These are phyloP conservation scores for Lachnellula hyalina DNA, from an alignment of 2,329 filamentous ascomycete genomes.

Conservation along the genomic window DNA sequence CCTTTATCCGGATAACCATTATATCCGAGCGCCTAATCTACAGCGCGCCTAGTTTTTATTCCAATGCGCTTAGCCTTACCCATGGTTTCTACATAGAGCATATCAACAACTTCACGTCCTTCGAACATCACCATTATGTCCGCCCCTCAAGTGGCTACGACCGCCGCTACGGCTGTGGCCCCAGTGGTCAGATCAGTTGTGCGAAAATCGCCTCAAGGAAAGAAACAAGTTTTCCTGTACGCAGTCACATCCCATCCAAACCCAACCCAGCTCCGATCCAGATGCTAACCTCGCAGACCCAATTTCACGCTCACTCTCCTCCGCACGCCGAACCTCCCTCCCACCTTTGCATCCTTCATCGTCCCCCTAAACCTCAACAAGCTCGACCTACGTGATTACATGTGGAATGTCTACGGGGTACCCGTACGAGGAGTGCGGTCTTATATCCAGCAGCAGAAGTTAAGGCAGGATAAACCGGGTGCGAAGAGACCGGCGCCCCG, in stretches of 20 bases:
- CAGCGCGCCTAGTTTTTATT: slow-evolving; percentile 2
- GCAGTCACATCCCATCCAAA: slow-evolving; percentile 21
- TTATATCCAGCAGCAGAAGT: slow-evolving; percentile 66
- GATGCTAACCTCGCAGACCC: slow-evolving; percentile 51
- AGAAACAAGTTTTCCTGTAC: slow-evolving; percentile 53
- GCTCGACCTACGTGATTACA: slow-evolving; percentile 92
- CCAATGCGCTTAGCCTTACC: neutral
- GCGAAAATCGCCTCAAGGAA: slow-evolving; percentile 34
- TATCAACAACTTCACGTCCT: slow-evolving; percentile 1
- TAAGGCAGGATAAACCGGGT: slow-evolving; percentile 46
- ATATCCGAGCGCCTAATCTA: neutral
- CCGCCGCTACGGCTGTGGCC: too few relatives aligned
- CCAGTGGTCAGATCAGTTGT: neutral
- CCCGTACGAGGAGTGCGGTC: slow-evolving; percentile 69
- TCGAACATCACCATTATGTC: neutral
- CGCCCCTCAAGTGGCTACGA: too few relatives aligned
- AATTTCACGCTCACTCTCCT: slow-evolving; percentile 76
- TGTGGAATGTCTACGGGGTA: slow-evolving; percentile 79
- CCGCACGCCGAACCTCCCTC: slow-evolving; percentile 64
- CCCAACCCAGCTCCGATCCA: neutral
- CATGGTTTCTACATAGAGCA: neutral
- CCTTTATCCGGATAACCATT: too few relatives aligned
- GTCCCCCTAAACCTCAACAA: slow-evolving; percentile 93
- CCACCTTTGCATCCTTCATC: slow-evolving; percentile 81
- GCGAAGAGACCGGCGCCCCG: slow-evolving; percentile 38